Conservation (phyloP, 768 basidiomycete species). For the Russula virescens region DNA sequence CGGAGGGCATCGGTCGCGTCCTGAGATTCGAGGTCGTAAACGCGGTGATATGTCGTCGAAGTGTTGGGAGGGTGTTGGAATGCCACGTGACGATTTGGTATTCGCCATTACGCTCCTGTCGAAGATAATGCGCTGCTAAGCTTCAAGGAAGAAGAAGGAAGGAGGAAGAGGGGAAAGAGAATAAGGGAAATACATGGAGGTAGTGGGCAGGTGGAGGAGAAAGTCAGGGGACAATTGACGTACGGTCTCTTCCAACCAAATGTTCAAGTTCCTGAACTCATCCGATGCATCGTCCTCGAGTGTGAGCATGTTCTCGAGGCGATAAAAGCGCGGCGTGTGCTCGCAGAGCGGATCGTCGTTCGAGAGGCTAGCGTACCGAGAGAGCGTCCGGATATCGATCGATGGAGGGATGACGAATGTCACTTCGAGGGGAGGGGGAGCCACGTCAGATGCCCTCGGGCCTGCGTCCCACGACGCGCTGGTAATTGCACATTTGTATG, state of each 20-base stretch:
- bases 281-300: conserved; percentile 2
- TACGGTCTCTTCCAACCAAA: conserved; percentile 34
- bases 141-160: not conserved
- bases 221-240: not conserved
- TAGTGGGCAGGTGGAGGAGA: not conserved
- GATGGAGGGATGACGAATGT: conserved; percentile 11
- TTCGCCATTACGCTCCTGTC: not conserved
- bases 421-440: conserved; percentile 1
- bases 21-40: conserved; percentile 30
- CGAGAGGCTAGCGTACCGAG: conserved; percentile 15
- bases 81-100: conserved; percentile 17
- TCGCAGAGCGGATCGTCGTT: conserved; percentile 13
- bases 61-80: not conserved
- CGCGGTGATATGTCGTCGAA: conserved; percentile 11
- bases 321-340: not conserved
- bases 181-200: not conserved
- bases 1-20: conserved; percentile 31
- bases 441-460: not conserved
- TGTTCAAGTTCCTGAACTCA: conserved; percentile 29
- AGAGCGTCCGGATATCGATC: conserved; percentile 10
- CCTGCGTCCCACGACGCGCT: not conserved
- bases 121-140: not conserved
- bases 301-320: conserved; percentile 17
- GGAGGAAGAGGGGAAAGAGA: not conserved
- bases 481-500: conserved; percentile 13